Evolutionary conservation across 306 rosid species (phyloP).

Genomic region (Dalbergia cultrata): DNA sequence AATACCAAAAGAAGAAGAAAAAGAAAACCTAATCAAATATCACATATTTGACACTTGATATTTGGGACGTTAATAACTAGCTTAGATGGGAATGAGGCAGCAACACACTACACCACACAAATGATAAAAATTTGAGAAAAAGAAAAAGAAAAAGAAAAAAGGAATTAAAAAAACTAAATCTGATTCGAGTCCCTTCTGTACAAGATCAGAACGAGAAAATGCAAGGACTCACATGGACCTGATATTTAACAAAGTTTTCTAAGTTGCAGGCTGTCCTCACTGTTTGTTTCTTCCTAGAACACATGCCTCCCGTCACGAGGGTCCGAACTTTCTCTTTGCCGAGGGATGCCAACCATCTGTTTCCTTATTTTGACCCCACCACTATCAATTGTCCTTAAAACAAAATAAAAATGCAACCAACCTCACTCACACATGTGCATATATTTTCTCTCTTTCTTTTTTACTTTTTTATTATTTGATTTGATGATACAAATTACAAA

Average conservation of each 20-base stretch:
- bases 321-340: neutral
- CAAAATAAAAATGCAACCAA: no score
- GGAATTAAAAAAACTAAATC: conserved; percentile 4
- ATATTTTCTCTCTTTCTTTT: no score
- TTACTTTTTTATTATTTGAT: no score
- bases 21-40: neutral
- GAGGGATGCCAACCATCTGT: neutral
- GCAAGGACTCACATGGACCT: conserved; percentile 24
- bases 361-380: conserved; percentile 12
- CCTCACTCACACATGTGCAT: neutral
- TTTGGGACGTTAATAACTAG: neutral
- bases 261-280: conserved; percentile 16
- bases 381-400: conserved; percentile 2
- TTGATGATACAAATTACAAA: no score
- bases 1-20: neutral
- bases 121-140: neutral
- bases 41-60: conserved; percentile 30
- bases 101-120: conserved; percentile 8
- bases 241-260: conserved; percentile 12
- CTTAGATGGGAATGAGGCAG: neutral
- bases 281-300: conserved; percentile 5
- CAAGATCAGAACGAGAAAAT: conserved; percentile 36
- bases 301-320: neutral
- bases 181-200: conserved; percentile 41
- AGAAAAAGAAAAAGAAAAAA: no score